phyloP scores from a whole-genome alignment of 208 protist genomes.

The Blastocrithidia nonstop region DNA sequence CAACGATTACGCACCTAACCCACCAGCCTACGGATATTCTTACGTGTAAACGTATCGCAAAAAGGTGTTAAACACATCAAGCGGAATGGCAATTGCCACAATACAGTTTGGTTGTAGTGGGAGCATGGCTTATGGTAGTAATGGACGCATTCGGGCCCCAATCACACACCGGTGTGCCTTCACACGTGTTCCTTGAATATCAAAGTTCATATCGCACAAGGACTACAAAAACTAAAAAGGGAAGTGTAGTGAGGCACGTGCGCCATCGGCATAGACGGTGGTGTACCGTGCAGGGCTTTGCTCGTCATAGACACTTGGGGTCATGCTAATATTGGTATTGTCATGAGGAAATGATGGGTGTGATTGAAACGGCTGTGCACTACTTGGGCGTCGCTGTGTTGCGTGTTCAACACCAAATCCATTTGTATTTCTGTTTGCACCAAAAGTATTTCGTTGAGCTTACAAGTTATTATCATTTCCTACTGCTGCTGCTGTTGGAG shows the following conservation, averaged over 20 bases:
- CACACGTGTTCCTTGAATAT: constrained; percentile 61
- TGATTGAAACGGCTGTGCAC: too few relatives aligned
- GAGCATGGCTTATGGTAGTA: constrained; percentile 62
- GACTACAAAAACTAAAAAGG: constrained; percentile 69
- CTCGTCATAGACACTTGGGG: too few relatives aligned
- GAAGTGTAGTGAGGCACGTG: constrained; percentile 40
- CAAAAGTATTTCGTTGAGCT: too few relatives aligned
- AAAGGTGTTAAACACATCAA: constrained; percentile 73
- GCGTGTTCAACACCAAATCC: too few relatives aligned
- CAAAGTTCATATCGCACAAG: constrained; percentile 78
- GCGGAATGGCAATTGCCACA: constrained; percentile 53
- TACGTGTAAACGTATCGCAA: constrained; percentile 81
- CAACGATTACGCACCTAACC: constrained; percentile 54
- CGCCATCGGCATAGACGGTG: too few relatives aligned
- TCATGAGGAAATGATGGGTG: too few relatives aligned
- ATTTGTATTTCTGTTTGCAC: too few relatives aligned
- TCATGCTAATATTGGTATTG: too few relatives aligned
- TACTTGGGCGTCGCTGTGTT: too few relatives aligned
- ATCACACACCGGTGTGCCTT: constrained; percentile 84
- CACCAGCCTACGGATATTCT: constrained; percentile 58
- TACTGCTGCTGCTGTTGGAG: too few relatives aligned
- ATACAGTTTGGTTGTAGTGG: constrained; percentile 65
- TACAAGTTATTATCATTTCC: too few relatives aligned
- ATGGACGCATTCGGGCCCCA: constrained; percentile 53
- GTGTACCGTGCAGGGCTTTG: too few relatives aligned